Percentiles rank a stretch among this genome's conserved stretches.
Conservation (phyloP, 305 asterid genomes). For the Plantago coronopus region DNA sequence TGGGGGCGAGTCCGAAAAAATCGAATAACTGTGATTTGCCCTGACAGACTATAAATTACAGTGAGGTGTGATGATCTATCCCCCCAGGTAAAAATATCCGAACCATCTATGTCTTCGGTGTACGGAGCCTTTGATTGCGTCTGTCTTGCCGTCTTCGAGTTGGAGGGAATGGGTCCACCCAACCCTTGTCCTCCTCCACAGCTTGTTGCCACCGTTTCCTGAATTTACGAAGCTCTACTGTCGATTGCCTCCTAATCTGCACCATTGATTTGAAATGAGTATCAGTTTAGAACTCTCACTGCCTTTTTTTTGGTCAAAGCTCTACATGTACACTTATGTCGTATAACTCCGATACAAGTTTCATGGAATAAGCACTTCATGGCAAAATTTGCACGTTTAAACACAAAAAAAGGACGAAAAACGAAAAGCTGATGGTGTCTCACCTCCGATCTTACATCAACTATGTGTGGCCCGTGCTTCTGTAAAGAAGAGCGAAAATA, state of each 20-base stretch:
- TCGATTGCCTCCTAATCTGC: constrained; percentile 79
- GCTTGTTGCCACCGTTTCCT: constrained; percentile 81
- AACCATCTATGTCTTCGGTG: constrained; percentile 24
- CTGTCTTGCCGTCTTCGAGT: constrained; percentile 27
- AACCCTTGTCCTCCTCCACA: constrained; percentile 51
- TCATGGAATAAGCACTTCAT: neutral
- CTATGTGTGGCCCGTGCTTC: constrained; percentile 30
- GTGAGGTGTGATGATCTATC: constrained; percentile 5
- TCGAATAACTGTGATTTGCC: constrained; percentile 2
- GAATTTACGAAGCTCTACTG: constrained; percentile 57
- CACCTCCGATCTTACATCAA: constrained; percentile 63
- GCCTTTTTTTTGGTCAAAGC: neutral
- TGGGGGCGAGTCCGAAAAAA: neutral
- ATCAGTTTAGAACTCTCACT: neutral
- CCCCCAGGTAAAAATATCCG: neutral
- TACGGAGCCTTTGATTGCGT: constrained; percentile 23
- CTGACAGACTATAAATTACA: constrained; percentile 20
- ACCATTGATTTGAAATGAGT: too few relatives aligned
- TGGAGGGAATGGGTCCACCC: constrained; percentile 66
- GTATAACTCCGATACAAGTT: too few relatives aligned
- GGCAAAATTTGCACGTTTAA: neutral
- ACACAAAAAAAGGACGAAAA: neutral
- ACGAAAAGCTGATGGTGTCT: constrained; percentile 5
- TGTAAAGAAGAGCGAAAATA: constrained; percentile 21
- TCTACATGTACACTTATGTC: too few relatives aligned